Evolutionary conservation across 1,139 yeast species (phyloP), one percentile per base, ranked within the genome.

Genomic region (Sugiyamaella sp.): DNA sequence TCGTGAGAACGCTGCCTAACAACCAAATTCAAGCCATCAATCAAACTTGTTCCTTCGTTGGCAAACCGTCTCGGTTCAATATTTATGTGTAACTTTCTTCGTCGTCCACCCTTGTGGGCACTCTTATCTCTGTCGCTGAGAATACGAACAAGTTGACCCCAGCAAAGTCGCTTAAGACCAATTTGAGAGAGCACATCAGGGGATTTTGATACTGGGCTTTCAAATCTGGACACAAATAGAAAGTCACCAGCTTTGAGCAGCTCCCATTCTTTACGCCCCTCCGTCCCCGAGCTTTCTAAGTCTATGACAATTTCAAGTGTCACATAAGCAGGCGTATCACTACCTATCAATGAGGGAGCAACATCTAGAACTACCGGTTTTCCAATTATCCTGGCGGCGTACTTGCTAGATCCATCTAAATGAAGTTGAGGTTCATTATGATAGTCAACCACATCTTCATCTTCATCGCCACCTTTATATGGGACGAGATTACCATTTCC

Each of bases 201-300:
- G 1, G 61, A 43, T 33, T 53, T 49, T 2, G 53, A 42, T 29
- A 41, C 60, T 17, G 54, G 57, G 6, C 61, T 54, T 1, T 61
- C 63, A n/a, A 71, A 33, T 10, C 62, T 49, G 1, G 63, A 58
- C 4, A 74, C 51, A 25, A 68, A 65, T 6, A 74, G 53, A 4
- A 66, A 56, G 33, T 71, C 74, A 3, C 70, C 74, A 0, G 52
- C 52, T 8, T 51, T 39, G 24, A 73, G 42, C 0, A 58, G 29
- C 20, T 66, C 69, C 77, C 78, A 74, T 20, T 69, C 74, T 8
- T 55, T 43, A 10, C 62, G 56, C 17, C 57, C 48, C 2, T 49
- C 49, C 10, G 44, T 49, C 1, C 57, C 37, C 2, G 55, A 43
- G 8, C 57, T 54, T 10, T 61, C 60, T 5, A 69, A 54, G n/a